Evolutionary conservation across 2,329 filamentous ascomycete genomes (phyloP), one percentile per base, ranked within the genome.

Genomic region (Cercospora citrullina): DNA sequence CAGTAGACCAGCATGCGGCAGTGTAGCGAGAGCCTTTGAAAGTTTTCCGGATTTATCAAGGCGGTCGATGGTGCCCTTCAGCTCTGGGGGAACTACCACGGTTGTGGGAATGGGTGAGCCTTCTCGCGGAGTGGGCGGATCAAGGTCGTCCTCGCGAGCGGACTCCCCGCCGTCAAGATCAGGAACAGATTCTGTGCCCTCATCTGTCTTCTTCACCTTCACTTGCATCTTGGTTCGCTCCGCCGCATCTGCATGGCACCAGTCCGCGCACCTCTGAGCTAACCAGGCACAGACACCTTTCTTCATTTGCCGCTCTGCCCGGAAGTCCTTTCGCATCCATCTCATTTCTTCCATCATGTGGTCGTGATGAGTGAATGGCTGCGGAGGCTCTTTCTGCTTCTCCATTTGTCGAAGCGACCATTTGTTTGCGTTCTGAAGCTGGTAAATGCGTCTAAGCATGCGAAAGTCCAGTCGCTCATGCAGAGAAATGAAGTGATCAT

Each of bases 241-340:
- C 71, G 91, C 88, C 4, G 84, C 80, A 39, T 83, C 84, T 42
- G 90, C 87, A 23, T 86, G 84, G 42, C 93, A 86, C 87, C 92
- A 99, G 73, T 94, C 90, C 0, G 90, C 92, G 79, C 94, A 98
- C 74, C 90, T 91, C 74, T 89, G 84, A 1, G 93, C 95, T 68
- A 97, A 84, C 66, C 90, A 93, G 67, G 90, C 90, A 5, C 94
- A 94, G 39, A 90, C 87, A 2, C 91, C 87, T 76, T 88, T 89
- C 81, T 97, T 98, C 93, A 94, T 97, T 78, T 96, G 97, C 48
- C 93, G 85, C 79, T 98, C 95, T 79, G 97, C 92, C 62, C 91
- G 87, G 76, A 97, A 98, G 79, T 99, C 95, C 1, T 93, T 97
- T 61, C 94, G 88, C 92, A 99, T 96, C 94, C 94, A 98, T 79